phyloP scores from a whole-genome alignment of 2,329 filamentous ascomycete genomes.

The Ceratocystis alfenasii region DNA sequence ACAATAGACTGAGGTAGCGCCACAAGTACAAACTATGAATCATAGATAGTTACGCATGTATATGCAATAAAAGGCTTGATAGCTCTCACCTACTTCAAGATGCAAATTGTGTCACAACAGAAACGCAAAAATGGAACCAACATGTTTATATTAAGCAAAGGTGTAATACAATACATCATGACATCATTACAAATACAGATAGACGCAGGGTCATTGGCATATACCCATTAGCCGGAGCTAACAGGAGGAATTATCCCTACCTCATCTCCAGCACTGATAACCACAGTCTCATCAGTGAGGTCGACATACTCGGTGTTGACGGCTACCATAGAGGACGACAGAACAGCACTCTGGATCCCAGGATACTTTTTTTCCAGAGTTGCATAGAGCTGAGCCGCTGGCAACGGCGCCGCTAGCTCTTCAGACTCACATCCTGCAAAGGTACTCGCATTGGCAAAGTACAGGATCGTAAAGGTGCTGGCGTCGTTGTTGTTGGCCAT shows the following conservation, averaged over 20 bases:
- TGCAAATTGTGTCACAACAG: not conserved
- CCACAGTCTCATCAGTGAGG: constrained; percentile 38
- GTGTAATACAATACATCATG: not conserved
- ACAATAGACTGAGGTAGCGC: not conserved
- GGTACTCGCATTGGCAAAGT: constrained; percentile 65
- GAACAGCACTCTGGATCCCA: constrained; percentile 55
- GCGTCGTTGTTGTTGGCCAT: not conserved
- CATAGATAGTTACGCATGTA: no score
- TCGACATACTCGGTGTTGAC: constrained; percentile 75
- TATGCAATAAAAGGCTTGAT: no score
- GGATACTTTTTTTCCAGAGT: constrained; percentile 56
- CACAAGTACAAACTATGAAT: not conserved
- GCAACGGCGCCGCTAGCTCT: constrained; percentile 52
- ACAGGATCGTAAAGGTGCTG: constrained; percentile 56
- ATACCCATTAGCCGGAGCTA: constrained; percentile 54
- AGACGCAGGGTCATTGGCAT: not conserved
- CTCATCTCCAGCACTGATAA: constrained; percentile 64
- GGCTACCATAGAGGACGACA: constrained; percentile 63
- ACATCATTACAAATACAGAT: constrained; percentile 3
- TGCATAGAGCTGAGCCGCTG: constrained; percentile 51
- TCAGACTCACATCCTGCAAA: constrained; percentile 60
- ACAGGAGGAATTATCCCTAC: constrained; percentile 81
- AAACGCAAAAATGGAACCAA: not conserved
- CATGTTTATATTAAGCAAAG: not conserved
- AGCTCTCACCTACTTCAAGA: not conserved